Evolutionary conservation across 179 eudicot genomes (phyloP), one percentile per base, ranked within the genome.

Genomic region (Carnegiea gigantea): DNA sequence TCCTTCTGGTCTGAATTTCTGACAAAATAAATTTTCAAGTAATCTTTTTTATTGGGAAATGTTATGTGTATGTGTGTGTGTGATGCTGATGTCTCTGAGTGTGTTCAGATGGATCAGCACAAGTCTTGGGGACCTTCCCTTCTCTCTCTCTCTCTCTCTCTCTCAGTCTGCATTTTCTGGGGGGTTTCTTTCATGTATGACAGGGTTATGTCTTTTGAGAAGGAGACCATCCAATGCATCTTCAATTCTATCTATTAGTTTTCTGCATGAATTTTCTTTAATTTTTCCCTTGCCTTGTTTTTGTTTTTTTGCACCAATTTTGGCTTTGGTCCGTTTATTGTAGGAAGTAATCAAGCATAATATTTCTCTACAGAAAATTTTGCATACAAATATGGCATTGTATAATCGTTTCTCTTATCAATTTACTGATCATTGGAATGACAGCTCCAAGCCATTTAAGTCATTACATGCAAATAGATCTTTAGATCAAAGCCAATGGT

Each of bases 61-160:
- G 85, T 36, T 79, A 26, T 67, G 3, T 26, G 71, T 10, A 24
- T 24, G 72, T 67, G 68, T 62, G 62, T 54, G 57, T 80, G 73
- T 43, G 20, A 18, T 40, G 23, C 46, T 74, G 65, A 76, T 67
- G 77, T 75, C 33, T 73, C 70, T 76, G 72, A 70, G 51, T 48
- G 71, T 82, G 67, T 76, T 82, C 82, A 79, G 87, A 57, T 82
- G 80, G 64, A 71, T 85, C 87, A 82, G 85, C 85, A 82, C 78
- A 85, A 85, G 81, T 79, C 76, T 79, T 82, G 87, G 87, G 87
- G 59, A 23, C 70, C 70, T 82, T 71, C 14, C 62, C 14, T 18
- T 73, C 28, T 9, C 24, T 28, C 10, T 40, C 48, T 62, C 11
- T 48, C 21, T 64, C 73, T 40, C 15, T 24, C 18, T 14, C 38